phyloP scores from a whole-genome alignment of 2,329 filamentous ascomycete genomes.

The Ramichloridium luteum region DNA sequence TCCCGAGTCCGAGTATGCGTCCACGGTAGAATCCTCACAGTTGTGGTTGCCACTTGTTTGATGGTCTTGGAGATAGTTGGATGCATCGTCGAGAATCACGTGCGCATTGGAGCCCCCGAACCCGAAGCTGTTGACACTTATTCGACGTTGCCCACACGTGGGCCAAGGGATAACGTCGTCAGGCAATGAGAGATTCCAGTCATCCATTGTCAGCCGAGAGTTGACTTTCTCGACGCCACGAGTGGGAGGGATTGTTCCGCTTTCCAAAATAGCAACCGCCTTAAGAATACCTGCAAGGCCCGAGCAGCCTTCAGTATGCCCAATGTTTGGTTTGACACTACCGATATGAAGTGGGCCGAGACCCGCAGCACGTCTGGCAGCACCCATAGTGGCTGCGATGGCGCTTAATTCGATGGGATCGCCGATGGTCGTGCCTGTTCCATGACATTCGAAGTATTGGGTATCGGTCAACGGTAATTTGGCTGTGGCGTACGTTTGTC shows the following conservation, averaged over 20 bases:
- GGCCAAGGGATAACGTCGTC: slow-evolving; percentile 20
- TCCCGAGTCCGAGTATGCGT: no score
- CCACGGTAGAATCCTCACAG: no score
- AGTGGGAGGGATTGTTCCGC: slow-evolving; percentile 15
- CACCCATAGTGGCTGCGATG: slow-evolving; percentile 5
- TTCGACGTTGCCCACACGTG: no score
- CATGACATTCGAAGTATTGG: slow-evolving; percentile 17
- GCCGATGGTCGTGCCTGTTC: slow-evolving; percentile 17
- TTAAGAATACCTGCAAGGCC: slow-evolving; percentile 18
- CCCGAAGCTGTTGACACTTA: slow-evolving; percentile 15
- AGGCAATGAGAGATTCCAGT: slow-evolving; percentile 12
- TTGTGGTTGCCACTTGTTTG: no score
- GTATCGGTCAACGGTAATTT: slow-evolving; percentile 6
- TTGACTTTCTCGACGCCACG: slow-evolving; percentile 16
- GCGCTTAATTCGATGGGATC: slow-evolving; percentile 15
- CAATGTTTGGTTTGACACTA: slow-evolving; percentile 10
- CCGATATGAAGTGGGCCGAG: slow-evolving; percentile 6
- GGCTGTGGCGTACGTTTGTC: no score
- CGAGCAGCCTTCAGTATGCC: slow-evolving; percentile 9
- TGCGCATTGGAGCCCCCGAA: slow-evolving; percentile 20
- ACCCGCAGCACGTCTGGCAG: no score
- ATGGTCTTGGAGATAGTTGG: no score
- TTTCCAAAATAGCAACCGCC: slow-evolving; percentile 16
- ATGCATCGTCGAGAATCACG: slow-evolving; percentile 13
- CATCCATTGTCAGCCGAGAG: slow-evolving; percentile 17